Percentiles rank a stretch among this genome's conserved stretches.
phyloP scores from a whole-genome alignment of 1,284 basidiomycete species.

The Apiotrichum siamense region DNA sequence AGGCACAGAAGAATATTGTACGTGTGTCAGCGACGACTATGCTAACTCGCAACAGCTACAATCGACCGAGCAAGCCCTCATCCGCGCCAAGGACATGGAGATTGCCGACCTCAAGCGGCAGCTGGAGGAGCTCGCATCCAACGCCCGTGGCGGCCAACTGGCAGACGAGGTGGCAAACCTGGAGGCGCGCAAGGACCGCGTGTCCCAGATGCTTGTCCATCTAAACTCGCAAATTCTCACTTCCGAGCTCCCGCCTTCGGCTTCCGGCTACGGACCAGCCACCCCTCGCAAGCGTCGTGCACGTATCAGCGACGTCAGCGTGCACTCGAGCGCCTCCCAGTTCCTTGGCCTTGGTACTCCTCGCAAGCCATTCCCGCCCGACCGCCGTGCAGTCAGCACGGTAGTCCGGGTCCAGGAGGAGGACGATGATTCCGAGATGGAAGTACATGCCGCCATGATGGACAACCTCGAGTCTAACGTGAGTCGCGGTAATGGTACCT shows the following conservation, averaged over 20 bases:
- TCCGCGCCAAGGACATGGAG: constrained; percentile 48
- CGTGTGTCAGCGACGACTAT: constrained; percentile 9
- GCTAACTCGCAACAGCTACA: constrained; percentile 28
- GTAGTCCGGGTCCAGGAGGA: constrained; percentile 32
- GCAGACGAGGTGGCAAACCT: constrained; percentile 39
- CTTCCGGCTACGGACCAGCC: constrained; percentile 12
- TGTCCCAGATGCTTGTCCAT: constrained; percentile 36
- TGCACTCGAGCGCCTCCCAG: constrained; percentile 13
- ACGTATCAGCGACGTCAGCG: constrained; percentile 43
- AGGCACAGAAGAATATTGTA: constrained; percentile 53
- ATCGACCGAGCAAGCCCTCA: constrained; percentile 44
- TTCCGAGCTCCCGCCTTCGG: constrained; percentile 33
- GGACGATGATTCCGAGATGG: constrained; percentile 13
- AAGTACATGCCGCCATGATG: constrained; percentile 12
- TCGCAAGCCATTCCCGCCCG: constrained; percentile 20
- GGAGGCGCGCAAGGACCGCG: constrained; percentile 38
- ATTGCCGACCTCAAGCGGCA: constrained; percentile 46
- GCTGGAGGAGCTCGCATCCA: constrained; percentile 25
- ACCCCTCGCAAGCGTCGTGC: constrained; percentile 36
- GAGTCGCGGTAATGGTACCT: background rate
- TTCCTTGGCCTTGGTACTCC: constrained; percentile 31
- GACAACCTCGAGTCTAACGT: constrained; percentile 11
- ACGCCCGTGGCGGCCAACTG: constrained; percentile 18
- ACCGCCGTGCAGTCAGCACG: constrained; percentile 42
- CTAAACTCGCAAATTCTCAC: constrained; percentile 46